Evolutionary conservation across 108 stramenopile genomes (phyloP).

Genomic region (Pseudonitzschia pungens): DNA sequence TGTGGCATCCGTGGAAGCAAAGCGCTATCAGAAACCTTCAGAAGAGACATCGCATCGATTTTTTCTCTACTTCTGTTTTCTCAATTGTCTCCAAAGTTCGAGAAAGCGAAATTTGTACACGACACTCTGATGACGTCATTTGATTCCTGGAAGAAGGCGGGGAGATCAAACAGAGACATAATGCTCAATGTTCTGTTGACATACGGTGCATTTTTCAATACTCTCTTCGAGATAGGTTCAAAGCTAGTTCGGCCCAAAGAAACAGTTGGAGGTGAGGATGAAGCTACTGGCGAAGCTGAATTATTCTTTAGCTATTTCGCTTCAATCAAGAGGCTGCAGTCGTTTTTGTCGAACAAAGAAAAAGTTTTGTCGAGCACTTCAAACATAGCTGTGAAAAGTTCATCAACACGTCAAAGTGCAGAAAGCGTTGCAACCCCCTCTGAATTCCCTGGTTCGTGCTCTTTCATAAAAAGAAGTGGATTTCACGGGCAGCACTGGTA

Average conservation of each 20-base stretch:
- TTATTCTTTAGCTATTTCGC: conserved; percentile 8
- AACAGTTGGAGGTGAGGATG: conserved; percentile 6
- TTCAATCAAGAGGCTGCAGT: conserved; percentile 13
- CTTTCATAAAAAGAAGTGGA: conserved; percentile 66
- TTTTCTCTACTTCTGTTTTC: conserved; percentile 15
- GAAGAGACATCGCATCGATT: conserved; percentile 9
- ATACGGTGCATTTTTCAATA: conserved; percentile 23
- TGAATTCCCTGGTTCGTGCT: conserved; percentile 44
- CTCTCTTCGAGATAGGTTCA: conserved; percentile 28
- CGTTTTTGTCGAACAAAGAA: background rate
- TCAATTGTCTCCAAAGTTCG: background rate
- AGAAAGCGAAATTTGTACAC: conserved; percentile 16
- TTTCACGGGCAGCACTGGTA: conserved; percentile 49
- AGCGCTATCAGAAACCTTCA: conserved; percentile 7
- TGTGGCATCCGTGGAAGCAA: conserved; percentile 9
- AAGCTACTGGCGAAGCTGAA: background rate
- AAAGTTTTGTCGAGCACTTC: background rate
- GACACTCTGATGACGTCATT: conserved; percentile 17
- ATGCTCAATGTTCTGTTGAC: conserved; percentile 10
- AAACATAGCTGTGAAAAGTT: background rate
- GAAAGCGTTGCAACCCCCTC: background rate
- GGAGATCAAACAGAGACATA: background rate
- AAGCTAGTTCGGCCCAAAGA: conserved; percentile 7
- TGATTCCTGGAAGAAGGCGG: conserved; percentile 10
- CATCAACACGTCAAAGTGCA: background rate